Evolutionary conservation across 2,329 filamentous ascomycete genomes (phyloP).

Genomic region (Sordariomycetes sp.): DNA sequence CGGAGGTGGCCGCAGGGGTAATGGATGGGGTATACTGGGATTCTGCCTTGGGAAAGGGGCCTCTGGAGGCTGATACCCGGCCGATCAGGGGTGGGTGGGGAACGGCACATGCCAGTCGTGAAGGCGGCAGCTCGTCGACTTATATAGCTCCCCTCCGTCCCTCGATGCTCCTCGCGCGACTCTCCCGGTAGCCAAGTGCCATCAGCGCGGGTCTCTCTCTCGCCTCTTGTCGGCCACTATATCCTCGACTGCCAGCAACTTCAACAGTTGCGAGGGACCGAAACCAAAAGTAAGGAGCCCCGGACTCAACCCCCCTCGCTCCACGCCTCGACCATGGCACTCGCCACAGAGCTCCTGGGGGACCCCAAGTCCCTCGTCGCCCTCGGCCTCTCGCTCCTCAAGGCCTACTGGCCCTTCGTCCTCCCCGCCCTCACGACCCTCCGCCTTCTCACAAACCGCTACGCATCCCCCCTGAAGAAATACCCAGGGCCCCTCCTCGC

Average conservation of each 20-base stretch:
- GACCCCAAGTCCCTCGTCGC: constrained; percentile 1
- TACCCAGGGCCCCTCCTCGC: constrained; percentile 60
- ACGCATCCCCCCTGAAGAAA: constrained; percentile 43
- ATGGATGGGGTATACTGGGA: neutral
- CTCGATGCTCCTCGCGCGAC: neutral
- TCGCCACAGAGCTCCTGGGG: neutral
- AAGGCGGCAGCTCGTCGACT: neutral
- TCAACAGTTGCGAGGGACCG: constrained; percentile 1
- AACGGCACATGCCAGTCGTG: neutral
- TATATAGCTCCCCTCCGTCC: neutral
- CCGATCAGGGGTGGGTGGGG: neutral
- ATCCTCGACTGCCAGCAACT: neutral
- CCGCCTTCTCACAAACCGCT: constrained; percentile 34
- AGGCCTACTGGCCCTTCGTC: constrained; percentile 28
- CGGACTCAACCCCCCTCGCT: neutral
- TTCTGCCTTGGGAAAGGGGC: neutral
- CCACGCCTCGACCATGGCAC: neutral
- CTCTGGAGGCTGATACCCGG: neutral
- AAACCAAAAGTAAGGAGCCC: neutral
- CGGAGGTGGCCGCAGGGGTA: neutral
- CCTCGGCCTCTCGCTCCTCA: constrained; percentile 11
- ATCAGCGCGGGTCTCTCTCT: neutral
- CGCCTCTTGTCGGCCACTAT: neutral
- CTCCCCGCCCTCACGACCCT: constrained; percentile 15
- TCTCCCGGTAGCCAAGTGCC: neutral